These are phyloP conservation scores for Penicillium concentricum DNA, from an alignment of 2,329 filamentous ascomycete species.

Conservation along the genomic window DNA sequence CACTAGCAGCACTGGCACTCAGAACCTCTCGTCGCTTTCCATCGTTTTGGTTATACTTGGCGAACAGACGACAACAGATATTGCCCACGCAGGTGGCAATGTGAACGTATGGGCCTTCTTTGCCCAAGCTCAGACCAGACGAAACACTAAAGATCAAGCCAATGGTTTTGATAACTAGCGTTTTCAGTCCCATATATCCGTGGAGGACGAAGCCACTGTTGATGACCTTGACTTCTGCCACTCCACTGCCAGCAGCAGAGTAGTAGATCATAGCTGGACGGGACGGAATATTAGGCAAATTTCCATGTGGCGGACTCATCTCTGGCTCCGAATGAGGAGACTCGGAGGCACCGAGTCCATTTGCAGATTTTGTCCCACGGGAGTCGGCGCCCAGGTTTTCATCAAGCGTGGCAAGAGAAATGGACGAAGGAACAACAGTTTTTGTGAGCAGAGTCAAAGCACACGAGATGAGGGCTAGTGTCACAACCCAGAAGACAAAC, in stretches of 20 bases:
- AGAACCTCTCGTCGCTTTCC: slow-evolving; percentile 89
- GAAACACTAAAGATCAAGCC: slow-evolving; percentile 85
- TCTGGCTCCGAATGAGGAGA: slow-evolving; percentile 41
- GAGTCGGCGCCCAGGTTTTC: slow-evolving; percentile 79
- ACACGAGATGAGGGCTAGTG: slow-evolving; percentile 70
- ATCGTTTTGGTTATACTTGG: slow-evolving; percentile 92
- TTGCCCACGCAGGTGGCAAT: slow-evolving; percentile 95
- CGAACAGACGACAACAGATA: slow-evolving; percentile 88
- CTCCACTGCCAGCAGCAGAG: slow-evolving; percentile 90
- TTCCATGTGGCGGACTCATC: slow-evolving; percentile 39
- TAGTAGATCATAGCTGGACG: slow-evolving; percentile 84
- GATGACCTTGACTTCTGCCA: slow-evolving; percentile 95
- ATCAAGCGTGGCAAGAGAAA: slow-evolving; percentile 83
- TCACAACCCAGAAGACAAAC: slow-evolving; percentile 70
- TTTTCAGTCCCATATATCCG: slow-evolving; percentile 87
- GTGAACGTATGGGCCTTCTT: slow-evolving; percentile 96
- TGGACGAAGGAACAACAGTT: slow-evolving; percentile 85
- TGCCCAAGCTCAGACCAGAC: slow-evolving; percentile 89
- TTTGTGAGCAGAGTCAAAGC: slow-evolving; percentile 84
- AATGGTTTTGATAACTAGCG: slow-evolving; percentile 78
- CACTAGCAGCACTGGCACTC: slow-evolving; percentile 87
- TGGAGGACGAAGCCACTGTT: slow-evolving; percentile 97
- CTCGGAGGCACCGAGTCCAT: slow-evolving; percentile 40
- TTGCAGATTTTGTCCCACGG: slow-evolving; percentile 46
- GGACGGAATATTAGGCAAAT: slow-evolving; percentile 32